Evolutionary conservation across 2,329 filamentous ascomycete species (phyloP).

Genomic region (Mycosphaerelloides madeirae): DNA sequence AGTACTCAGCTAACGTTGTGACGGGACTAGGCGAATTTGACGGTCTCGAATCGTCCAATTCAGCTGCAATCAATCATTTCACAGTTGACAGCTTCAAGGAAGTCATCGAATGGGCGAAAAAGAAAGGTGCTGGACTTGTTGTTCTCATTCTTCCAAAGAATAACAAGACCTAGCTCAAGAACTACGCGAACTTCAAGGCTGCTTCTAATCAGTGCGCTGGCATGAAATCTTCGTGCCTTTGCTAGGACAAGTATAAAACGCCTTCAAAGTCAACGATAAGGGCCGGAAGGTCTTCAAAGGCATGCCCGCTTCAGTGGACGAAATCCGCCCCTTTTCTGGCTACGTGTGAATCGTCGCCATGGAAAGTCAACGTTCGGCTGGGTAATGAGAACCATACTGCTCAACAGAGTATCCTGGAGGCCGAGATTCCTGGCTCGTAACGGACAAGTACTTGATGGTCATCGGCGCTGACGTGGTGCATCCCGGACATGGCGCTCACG

Average conservation of each 20-base stretch:
- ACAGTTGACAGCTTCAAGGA: background rate
- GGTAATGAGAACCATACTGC: slow-evolving; percentile 16
- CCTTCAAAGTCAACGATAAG: background rate
- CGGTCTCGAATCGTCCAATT: background rate
- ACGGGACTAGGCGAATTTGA: background rate
- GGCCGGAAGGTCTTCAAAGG: background rate
- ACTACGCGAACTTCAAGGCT: slow-evolving; percentile 10
- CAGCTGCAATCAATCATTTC: background rate
- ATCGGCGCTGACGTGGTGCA: slow-evolving; percentile 42
- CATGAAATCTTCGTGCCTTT: slow-evolving; percentile 7
- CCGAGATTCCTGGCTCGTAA: background rate
- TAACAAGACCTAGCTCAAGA: background rate
- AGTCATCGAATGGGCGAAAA: background rate
- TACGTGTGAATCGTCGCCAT: slow-evolving; percentile 14
- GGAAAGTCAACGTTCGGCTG: slow-evolving; percentile 18
- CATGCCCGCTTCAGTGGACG: background rate
- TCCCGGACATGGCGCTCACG: slow-evolving; percentile 23
- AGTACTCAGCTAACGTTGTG: background rate
- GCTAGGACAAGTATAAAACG: slow-evolving; percentile 4
- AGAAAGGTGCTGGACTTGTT: background rate
- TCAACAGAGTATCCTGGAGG: background rate
- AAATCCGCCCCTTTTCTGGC: background rate
- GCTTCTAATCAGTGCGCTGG: slow-evolving; percentile 9
- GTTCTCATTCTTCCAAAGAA: background rate
- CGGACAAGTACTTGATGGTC: slow-evolving; percentile 28